Conservation (phyloP, 108 stramenopile species). For the Bacterosira constricta region DNA sequence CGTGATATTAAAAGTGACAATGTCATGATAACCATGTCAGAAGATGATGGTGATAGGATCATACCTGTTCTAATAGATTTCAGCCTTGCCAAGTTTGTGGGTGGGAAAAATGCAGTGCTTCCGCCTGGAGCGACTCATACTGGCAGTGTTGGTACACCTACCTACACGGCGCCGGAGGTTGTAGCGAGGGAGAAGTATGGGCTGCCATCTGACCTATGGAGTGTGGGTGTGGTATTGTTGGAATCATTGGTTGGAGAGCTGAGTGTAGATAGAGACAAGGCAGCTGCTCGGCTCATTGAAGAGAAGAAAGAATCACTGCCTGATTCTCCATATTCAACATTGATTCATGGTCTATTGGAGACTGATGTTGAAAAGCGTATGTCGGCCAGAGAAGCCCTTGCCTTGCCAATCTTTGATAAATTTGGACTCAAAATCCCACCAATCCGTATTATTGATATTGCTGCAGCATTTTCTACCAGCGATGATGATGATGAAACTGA, state of each 20-base stretch:
- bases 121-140: conserved; percentile 71
- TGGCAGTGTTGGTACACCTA: conserved; percentile 70
- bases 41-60: conserved; percentile 41
- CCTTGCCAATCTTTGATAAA: conserved; percentile 69
- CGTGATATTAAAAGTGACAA: conserved; percentile 98
- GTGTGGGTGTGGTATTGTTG: conserved; percentile 83
- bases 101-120: conserved; percentile 43
- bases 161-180: conserved; percentile 79
- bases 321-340: conserved; percentile 69
- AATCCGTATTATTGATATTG: conserved; percentile 41
- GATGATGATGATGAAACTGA: conserved; percentile 41
- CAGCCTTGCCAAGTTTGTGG: conserved; percentile 72
- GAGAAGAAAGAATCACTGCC: conserved; percentile 55
- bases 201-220: conserved; percentile 76
- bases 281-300: conserved; percentile 57
- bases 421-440: conserved; percentile 51
- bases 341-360: conserved; percentile 70
- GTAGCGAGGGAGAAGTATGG: conserved; percentile 66
- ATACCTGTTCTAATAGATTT: conserved; percentile 83
- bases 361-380: conserved; percentile 62
- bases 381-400: conserved; percentile 69
- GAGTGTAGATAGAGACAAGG: conserved; percentile 68
- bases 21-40: conserved; percentile 68
- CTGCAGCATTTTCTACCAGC: conserved; percentile 28
- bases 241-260: conserved; percentile 66